These are phyloP conservation scores for Cunninghamia lanceolata DNA, from an alignment of 75 land plant genomes.

Conservation along the genomic window DNA sequence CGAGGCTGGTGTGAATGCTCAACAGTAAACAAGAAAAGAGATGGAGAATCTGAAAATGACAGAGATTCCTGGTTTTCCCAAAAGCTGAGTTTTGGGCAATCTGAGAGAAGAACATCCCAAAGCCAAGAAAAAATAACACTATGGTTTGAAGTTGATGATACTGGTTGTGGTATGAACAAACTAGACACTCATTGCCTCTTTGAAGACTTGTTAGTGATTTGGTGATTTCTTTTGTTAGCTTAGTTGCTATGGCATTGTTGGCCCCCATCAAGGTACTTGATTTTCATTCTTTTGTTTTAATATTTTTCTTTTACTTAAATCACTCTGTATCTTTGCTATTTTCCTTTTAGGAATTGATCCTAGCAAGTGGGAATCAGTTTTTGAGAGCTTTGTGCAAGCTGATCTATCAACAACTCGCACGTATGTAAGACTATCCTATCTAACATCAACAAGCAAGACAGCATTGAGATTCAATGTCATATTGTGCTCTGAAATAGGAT, in stretches of 20 bases:
- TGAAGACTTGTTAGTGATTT: neutral
- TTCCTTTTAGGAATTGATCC: conserved; percentile 64
- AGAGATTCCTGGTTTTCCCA: conserved; percentile 12
- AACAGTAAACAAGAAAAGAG: conserved; percentile 8
- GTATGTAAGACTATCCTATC: conserved; percentile 26
- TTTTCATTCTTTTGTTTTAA: neutral
- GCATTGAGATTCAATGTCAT: neutral
- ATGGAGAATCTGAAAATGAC: conserved; percentile 10
- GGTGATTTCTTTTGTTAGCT: neutral
- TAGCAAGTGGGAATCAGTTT: conserved; percentile 81
- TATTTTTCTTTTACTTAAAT: neutral
- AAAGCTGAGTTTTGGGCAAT: conserved; percentile 7
- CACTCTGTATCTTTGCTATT: neutral
- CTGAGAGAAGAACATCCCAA: conserved; percentile 16
- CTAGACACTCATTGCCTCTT: neutral
- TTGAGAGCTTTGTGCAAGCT: conserved; percentile 90
- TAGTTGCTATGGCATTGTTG: neutral
- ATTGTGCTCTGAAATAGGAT: neutral
- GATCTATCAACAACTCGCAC: conserved; percentile 82
- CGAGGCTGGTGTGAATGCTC: conserved; percentile 71
- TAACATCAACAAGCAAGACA: neutral
- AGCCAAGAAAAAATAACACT: conserved; percentile 36
- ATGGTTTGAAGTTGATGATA: conserved; percentile 88
- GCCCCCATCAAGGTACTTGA: neutral
- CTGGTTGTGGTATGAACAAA: conserved; percentile 67